Conservation (phyloP, 2,329 filamentous ascomycete species). For the Dactylellina leptospora region DNA sequence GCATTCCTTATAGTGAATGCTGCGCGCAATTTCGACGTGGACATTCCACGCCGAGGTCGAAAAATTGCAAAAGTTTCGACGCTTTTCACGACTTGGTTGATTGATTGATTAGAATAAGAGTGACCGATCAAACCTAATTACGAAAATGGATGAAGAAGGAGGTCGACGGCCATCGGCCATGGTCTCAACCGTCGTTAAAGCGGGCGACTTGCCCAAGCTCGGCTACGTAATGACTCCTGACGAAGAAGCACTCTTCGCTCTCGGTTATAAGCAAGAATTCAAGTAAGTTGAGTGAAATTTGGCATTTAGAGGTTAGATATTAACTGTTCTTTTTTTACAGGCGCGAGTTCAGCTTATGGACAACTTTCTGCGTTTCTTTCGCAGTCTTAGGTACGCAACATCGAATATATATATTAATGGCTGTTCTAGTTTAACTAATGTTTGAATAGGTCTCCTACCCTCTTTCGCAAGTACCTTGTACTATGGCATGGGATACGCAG, state of each 20-base stretch:
- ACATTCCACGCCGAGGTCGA: too few relatives aligned
- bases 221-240: conserved; percentile 65
- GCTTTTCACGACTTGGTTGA: too few relatives aligned
- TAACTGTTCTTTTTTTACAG: conserved; percentile 69
- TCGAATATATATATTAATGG: too few relatives aligned
- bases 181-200: conserved; percentile 66
- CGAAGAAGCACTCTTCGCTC: conserved; percentile 70
- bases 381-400: conserved; percentile 68
- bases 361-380: conserved; percentile 77
- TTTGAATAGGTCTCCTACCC: conserved; percentile 66
- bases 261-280: conserved; percentile 68
- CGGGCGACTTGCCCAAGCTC: conserved; percentile 64
- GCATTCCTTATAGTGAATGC: background rate
- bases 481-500: conserved; percentile 72
- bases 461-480: conserved; percentile 76
- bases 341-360: conserved; percentile 77
- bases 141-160: conserved; percentile 35
- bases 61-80: too few relatives aligned
- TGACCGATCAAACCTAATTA: too few relatives aligned
- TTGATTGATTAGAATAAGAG: too few relatives aligned
- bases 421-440: background rate
- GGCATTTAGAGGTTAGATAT: background rate
- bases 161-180: conserved; percentile 14
- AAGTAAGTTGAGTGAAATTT: conserved; percentile 56
- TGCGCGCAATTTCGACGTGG: background rate